A percentile compares a stretch with the other conserved stretches of the same genome.
These are phyloP conservation scores for Thraustotheca clavata DNA, from an alignment of 352 stramenopile genomes.

Conservation along the genomic window DNA sequence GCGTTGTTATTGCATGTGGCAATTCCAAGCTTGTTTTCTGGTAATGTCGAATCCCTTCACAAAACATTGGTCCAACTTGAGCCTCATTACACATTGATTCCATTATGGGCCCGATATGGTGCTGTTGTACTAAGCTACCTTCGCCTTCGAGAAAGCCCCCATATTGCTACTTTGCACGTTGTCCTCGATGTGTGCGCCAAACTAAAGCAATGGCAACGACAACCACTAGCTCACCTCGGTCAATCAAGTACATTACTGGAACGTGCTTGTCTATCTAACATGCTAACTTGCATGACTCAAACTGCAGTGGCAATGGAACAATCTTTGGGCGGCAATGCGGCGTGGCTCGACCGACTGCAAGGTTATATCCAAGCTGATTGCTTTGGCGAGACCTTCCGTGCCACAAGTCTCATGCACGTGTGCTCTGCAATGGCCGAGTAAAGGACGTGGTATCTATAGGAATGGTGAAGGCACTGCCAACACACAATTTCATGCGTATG, in stretches of 20 bases:
- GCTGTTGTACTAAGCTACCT: slow-evolving; percentile 14
- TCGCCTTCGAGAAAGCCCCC: neutral
- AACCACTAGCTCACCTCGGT: neutral
- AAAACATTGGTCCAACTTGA: slow-evolving; percentile 53
- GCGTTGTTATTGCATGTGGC: slow-evolving; percentile 52
- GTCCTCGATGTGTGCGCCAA: slow-evolving; percentile 2
- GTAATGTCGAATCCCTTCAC: slow-evolving; percentile 44
- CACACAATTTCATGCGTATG: too few relatives aligned
- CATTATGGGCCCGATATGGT: slow-evolving; percentile 37
- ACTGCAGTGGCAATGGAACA: neutral
- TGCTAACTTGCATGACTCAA: slow-evolving; percentile 19
- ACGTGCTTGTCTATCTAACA: slow-evolving; percentile 2
- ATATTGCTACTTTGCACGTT: neutral
- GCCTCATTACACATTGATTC: slow-evolving; percentile 38
- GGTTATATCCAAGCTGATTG: slow-evolving; percentile 10
- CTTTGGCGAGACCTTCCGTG: slow-evolving; percentile 19
- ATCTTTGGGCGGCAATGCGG: neutral
- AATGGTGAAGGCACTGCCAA: too few relatives aligned
- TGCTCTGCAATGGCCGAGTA: slow-evolving; percentile 5
- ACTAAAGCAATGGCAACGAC: slow-evolving; percentile 1
- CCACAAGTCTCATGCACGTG: neutral
- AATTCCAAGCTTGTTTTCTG: slow-evolving; percentile 48
- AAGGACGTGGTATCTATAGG: neutral
- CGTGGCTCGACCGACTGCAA: slow-evolving; percentile 7
- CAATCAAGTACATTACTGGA: neutral